Percentiles rank a stretch among this genome's conserved stretches.
Conservation (phyloP, 2,329 filamentous ascomycete species). For the Aspergillus calidoustus region DNA sequence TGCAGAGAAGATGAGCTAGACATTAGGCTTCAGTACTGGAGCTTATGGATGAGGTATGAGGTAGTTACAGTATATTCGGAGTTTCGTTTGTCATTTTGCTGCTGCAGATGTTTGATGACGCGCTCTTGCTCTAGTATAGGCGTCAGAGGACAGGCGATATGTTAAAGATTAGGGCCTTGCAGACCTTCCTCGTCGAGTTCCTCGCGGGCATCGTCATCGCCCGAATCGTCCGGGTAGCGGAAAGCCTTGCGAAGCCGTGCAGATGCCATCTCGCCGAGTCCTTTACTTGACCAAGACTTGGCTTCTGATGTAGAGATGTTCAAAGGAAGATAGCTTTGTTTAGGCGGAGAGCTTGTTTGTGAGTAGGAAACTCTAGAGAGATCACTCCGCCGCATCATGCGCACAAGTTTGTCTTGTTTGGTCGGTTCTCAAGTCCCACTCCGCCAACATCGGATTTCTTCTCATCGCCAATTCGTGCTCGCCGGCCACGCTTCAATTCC, state of each 20-base stretch:
- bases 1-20: conserved; percentile 40
- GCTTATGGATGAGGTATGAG: conserved; percentile 1
- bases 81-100: conserved; percentile 45
- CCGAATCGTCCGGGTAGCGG: conserved; percentile 69
- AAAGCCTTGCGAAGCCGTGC: conserved; percentile 77
- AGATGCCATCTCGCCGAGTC: conserved; percentile 49
- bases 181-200: conserved; percentile 77
- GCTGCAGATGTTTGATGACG: conserved; percentile 42
- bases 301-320: not conserved
- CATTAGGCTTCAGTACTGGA: conserved; percentile 14
- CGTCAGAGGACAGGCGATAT: not conserved
- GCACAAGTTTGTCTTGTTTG: conserved; percentile 27
- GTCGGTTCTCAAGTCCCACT: conserved; percentile 1
- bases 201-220: conserved; percentile 59
- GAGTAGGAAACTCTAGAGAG: not conserved
- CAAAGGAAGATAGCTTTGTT: not conserved
- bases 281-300: not conserved
- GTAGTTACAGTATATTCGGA: conserved; percentile 44
- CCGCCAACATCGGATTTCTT: conserved; percentile 12
- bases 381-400: not conserved
- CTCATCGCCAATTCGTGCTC: not conserved
- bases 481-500: not conserved
- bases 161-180: conserved; percentile 6
- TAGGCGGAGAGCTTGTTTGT: not conserved
- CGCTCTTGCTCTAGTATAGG: conserved; percentile 47